Percentiles rank a stretch among this genome's conserved stretches.
Conservation (phyloP, 371 early-diverging fungal species). For the Mortierella sp. region DNA sequence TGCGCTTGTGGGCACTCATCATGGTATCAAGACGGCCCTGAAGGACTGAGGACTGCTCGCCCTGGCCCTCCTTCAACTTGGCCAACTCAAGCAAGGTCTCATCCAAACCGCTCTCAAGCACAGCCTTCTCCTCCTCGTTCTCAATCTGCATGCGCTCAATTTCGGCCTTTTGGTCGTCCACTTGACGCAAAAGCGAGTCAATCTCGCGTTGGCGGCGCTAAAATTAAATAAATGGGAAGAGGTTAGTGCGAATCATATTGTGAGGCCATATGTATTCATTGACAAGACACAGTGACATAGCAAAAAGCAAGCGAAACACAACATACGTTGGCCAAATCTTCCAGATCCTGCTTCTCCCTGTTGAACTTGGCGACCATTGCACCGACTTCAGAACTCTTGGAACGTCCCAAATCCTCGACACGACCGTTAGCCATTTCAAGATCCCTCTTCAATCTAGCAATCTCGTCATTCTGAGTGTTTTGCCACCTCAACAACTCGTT, state of each 20-base stretch:
- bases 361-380: conserved; percentile 82
- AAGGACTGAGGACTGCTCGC: conserved; percentile 59
- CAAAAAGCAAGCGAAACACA: conserved; percentile 12
- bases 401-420: conserved; percentile 80
- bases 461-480: conserved; percentile 83
- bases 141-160: conserved; percentile 70
- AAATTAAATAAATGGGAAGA: neutral
- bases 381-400: conserved; percentile 88
- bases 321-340: conserved; percentile 65
- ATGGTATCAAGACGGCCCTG: conserved; percentile 76
- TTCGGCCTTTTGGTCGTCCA: conserved; percentile 79
- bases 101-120: conserved; percentile 95
- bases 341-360: conserved; percentile 85
- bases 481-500: conserved; percentile 77
- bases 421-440: conserved; percentile 80
- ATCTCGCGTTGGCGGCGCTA: conserved; percentile 64
- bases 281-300: neutral
- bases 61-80: conserved; percentile 39
- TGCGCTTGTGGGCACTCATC: conserved; percentile 74
- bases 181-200: conserved; percentile 75
- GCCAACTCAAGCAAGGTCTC: conserved; percentile 91
- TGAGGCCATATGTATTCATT: neutral
- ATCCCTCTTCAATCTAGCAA: conserved; percentile 83
- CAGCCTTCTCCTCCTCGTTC: conserved; percentile 92
- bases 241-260: neutral